A percentile compares a stretch with the other conserved stretches of the same genome.
phyloP scores from a whole-genome alignment of 2,329 filamentous ascomycete genomes.

The Colletotrichum phormii region DNA sequence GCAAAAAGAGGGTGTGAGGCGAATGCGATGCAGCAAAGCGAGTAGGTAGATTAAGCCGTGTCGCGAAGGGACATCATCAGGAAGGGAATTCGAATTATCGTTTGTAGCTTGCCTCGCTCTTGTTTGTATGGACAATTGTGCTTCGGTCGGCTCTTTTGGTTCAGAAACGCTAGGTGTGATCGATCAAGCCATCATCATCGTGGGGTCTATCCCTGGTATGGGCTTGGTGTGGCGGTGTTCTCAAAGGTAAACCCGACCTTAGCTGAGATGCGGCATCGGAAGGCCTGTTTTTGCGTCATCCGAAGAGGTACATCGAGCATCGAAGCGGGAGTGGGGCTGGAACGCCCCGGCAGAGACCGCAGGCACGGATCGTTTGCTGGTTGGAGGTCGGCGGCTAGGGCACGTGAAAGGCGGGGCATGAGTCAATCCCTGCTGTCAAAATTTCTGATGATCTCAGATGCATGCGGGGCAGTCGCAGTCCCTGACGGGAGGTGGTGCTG shows the following conservation, averaged over 20 bases:
- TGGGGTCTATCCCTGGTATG: conserved; percentile 4
- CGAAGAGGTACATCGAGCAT: neutral
- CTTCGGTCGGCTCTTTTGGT: neutral
- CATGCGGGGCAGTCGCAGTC: conserved; percentile 34
- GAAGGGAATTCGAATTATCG: neutral
- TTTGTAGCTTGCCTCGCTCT: neutral
- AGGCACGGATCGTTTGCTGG: conserved; percentile 21
- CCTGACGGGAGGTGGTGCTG: neutral
- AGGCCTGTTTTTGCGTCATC: conserved; percentile 12
- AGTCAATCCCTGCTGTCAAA: conserved; percentile 34
- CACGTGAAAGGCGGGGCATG: conserved; percentile 37
- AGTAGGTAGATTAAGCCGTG: conserved; percentile 8
- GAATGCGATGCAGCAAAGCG: neutral
- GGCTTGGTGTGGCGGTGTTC: conserved; percentile 3
- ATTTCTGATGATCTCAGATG: conserved; percentile 37
- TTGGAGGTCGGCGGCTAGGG: neutral
- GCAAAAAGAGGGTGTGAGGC: neutral
- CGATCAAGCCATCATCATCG: conserved; percentile 33
- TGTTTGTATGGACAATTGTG: neutral
- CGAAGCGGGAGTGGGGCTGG: neutral
- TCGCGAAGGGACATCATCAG: conserved; percentile 15
- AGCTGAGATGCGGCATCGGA: conserved; percentile 4
- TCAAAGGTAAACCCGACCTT: neutral
- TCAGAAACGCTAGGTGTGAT: conserved; percentile 7
- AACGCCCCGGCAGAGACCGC: neutral